Evolutionary conservation across 2,329 filamentous ascomycete species (phyloP).

Genomic region (Claviceps spartinae): DNA sequence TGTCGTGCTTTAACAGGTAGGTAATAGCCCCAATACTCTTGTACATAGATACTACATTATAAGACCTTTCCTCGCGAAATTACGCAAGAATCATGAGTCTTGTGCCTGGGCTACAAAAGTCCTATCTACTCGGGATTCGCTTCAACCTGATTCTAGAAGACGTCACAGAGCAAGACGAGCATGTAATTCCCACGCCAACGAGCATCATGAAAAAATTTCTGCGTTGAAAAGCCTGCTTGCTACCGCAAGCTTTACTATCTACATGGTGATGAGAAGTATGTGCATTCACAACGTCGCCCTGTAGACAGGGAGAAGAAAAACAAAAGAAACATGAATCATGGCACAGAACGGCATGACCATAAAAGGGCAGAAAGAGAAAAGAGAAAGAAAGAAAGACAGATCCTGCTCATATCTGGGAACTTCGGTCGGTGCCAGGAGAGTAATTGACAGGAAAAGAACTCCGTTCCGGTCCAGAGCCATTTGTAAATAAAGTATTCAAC

Average conservation of each 20-base stretch:
- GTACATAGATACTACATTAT: too few species aligned
- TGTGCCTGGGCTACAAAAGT: too few species aligned
- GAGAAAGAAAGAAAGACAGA: not conserved
- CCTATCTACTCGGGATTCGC: not conserved
- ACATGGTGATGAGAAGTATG: conserved; percentile 1
- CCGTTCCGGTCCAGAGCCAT: conserved; percentile 17
- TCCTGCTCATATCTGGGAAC: not conserved
- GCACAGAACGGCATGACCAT: too few species aligned
- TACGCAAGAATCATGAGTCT: too few species aligned
- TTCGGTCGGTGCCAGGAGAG: not conserved
- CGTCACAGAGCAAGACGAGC: not conserved
- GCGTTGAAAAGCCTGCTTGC: not conserved
- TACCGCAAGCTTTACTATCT: not conserved
- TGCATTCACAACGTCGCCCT: not conserved
- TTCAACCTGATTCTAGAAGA: not conserved
- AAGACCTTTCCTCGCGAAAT: too few species aligned
- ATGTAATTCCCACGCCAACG: not conserved
- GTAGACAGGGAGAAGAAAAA: not conserved
- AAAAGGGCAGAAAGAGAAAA: not conserved
- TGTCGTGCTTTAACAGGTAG: too few species aligned
- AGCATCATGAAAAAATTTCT: not conserved
- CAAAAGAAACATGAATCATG: not conserved
- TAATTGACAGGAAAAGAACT: conserved; percentile 13
- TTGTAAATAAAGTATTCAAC: conserved; percentile 16
- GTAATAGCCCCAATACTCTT: too few species aligned